A percentile compares a stretch with the other conserved stretches of the same genome.
phyloP scores from a whole-genome alignment of 2,329 filamentous ascomycete species.

The Phyllosticta paracitricarpa region DNA sequence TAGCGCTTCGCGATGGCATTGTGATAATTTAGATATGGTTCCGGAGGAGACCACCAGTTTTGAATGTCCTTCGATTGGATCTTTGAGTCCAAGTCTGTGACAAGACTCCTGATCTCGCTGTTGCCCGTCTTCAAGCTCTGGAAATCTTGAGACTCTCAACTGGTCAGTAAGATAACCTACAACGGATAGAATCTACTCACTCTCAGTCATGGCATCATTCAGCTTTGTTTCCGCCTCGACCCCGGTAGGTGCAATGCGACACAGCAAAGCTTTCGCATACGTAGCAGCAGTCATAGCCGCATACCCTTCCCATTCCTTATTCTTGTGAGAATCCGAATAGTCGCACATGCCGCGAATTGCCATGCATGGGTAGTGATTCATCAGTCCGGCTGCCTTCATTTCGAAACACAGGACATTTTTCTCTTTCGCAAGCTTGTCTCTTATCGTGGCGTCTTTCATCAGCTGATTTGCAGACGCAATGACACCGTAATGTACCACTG shows the following conservation, averaged over 20 bases:
- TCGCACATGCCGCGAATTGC: conserved; percentile 10
- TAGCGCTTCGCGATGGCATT: conserved; percentile 16
- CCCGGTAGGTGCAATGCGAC: conserved; percentile 12
- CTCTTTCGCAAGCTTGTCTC: conserved; percentile 1
- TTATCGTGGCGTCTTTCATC: conserved; percentile 13
- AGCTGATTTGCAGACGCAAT: conserved; percentile 18
- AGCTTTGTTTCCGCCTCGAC: conserved; percentile 15
- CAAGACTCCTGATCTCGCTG: neutral
- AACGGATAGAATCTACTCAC: neutral
- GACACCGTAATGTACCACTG: conserved; percentile 14
- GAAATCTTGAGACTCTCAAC: neutral
- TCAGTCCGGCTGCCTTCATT: conserved; percentile 9
- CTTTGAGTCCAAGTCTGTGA: neutral
- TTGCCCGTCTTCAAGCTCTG: neutral
- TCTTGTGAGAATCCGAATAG: conserved; percentile 18
- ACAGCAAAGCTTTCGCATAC: conserved; percentile 16
- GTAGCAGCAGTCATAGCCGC: conserved; percentile 20
- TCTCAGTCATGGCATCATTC: conserved; percentile 11
- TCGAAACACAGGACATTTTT: conserved; percentile 7
- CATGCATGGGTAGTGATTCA: conserved; percentile 10
- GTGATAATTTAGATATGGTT: conserved; percentile 22
- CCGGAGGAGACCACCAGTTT: conserved; percentile 21
- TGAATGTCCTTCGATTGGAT: neutral
- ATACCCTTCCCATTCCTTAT: conserved; percentile 21
- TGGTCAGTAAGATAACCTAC: neutral